A percentile compares a stretch with the other conserved stretches of the same genome.
These are phyloP conservation scores for Fusarium sp. DNA, from an alignment of 2,329 filamentous ascomycete genomes.

Conservation along the genomic window DNA sequence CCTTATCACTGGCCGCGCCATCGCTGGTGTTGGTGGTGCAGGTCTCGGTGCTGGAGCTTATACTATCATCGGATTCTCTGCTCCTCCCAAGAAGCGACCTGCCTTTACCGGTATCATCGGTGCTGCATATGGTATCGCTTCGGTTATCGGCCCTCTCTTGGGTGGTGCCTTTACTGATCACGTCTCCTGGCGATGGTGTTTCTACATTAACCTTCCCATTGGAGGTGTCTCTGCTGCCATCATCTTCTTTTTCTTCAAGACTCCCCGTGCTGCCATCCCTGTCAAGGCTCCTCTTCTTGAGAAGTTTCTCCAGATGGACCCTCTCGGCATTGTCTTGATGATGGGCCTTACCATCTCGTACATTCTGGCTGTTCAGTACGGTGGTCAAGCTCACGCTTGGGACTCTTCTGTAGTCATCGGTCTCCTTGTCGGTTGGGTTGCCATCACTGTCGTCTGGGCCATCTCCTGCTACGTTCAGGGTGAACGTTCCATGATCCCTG, in stretches of 20 bases:
- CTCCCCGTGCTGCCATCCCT: constrained; percentile 54
- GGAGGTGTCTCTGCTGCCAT: constrained; percentile 50
- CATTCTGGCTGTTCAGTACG: constrained; percentile 61
- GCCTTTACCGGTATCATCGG: constrained; percentile 54
- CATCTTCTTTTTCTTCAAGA: constrained; percentile 56
- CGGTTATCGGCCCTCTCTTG: constrained; percentile 52
- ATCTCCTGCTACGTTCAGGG: constrained; percentile 55
- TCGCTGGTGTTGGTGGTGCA: constrained; percentile 60
- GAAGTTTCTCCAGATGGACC: constrained; percentile 62
- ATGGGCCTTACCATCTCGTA: constrained; percentile 58
- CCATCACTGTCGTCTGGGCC: constrained; percentile 51
- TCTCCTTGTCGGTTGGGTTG: constrained; percentile 54
- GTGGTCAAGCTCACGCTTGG: constrained; percentile 58
- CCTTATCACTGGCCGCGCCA: constrained; percentile 64
- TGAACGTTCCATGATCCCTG: constrained; percentile 58
- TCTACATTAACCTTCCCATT: constrained; percentile 55
- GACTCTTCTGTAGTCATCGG: constrained; percentile 55
- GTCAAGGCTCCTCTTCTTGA: constrained; percentile 52
- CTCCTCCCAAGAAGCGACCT: constrained; percentile 50
- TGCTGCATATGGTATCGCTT: constrained; percentile 51
- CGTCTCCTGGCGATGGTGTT: constrained; percentile 55
- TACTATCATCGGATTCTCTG: constrained; percentile 61
- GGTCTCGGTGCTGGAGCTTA: constrained; percentile 62
- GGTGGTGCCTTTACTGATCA: constrained; percentile 54
- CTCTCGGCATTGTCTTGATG: constrained; percentile 57